phyloP scores from a whole-genome alignment of 2,329 filamentous ascomycete genomes.

The Trichophaea hybrida region DNA sequence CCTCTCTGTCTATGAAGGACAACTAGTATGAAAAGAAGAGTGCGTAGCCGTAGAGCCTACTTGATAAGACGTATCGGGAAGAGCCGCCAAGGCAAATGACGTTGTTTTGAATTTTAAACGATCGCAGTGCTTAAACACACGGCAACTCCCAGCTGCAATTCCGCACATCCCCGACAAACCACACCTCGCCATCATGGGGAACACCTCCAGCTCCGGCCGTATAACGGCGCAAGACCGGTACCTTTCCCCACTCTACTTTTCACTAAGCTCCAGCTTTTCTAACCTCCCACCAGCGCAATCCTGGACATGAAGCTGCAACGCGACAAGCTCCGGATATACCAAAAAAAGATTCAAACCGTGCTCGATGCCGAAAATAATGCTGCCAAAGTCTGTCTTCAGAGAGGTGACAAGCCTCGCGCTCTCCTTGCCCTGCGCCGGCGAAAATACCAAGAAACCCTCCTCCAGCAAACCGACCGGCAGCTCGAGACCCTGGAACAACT shows the following conservation, averaged over 20 bases:
- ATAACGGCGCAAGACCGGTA: constrained; percentile 36
- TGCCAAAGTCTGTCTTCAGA: constrained; percentile 57
- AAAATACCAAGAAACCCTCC: constrained; percentile 63
- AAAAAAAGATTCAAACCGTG: constrained; percentile 36
- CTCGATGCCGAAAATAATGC: constrained; percentile 58
- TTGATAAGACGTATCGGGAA: too few species aligned
- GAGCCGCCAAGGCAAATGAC: too few species aligned
- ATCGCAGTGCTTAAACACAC: too few species aligned
- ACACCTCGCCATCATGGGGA: constrained; percentile 42
- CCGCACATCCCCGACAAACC: background rate
- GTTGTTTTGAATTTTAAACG: too few species aligned
- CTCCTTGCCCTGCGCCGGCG: constrained; percentile 74
- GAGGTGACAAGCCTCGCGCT: constrained; percentile 59
- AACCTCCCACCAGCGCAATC: constrained; percentile 12
- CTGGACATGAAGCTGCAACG: constrained; percentile 36
- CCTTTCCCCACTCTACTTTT: background rate
- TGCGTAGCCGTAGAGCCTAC: too few species aligned
- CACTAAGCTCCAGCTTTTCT: background rate
- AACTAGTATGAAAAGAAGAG: too few species aligned
- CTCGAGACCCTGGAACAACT: constrained; percentile 47
- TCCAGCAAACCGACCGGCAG: constrained; percentile 65
- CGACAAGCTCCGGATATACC: constrained; percentile 66
- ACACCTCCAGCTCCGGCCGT: constrained; percentile 49
- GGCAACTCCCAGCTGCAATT: too few species aligned
- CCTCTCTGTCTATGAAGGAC: too few species aligned